These are phyloP conservation scores for Claviceps pazoutovae DNA, from an alignment of 2,329 filamentous ascomycete species.

Conservation along the genomic window DNA sequence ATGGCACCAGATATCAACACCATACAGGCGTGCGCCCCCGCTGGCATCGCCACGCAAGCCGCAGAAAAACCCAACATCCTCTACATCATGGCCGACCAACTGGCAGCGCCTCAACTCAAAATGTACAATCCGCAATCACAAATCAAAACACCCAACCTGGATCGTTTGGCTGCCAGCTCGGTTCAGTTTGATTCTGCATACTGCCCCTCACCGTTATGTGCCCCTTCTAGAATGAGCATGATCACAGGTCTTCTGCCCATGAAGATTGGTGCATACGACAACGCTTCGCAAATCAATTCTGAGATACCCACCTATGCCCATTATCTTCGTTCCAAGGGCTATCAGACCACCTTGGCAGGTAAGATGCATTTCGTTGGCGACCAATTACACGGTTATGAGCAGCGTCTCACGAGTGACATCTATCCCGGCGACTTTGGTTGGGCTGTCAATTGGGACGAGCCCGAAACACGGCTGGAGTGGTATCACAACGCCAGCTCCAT, in stretches of 20 bases:
- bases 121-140: slow-evolving; percentile 81
- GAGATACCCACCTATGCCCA: slow-evolving; percentile 87
- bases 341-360: slow-evolving; percentile 79
- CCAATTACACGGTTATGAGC: slow-evolving; percentile 87
- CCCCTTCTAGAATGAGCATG: slow-evolving; percentile 86
- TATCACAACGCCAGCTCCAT: slow-evolving; percentile 95
- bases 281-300: slow-evolving; percentile 69
- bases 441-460: slow-evolving; percentile 92
- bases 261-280: slow-evolving; percentile 85
- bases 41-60: slow-evolving; percentile 10
- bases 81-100: slow-evolving; percentile 95
- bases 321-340: slow-evolving; percentile 71
- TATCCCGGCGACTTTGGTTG: slow-evolving; percentile 91
- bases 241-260: slow-evolving; percentile 84
- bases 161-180: slow-evolving; percentile 64
- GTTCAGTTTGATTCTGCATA: slow-evolving; percentile 92
- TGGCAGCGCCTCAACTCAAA: slow-evolving; percentile 78
- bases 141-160: slow-evolving; percentile 85
- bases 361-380: slow-evolving; percentile 98
- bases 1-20: slow-evolving; percentile 69
- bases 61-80: slow-evolving; percentile 28
- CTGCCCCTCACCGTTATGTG: slow-evolving; percentile 85
- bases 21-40: slow-evolving; percentile 40
- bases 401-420: slow-evolving; percentile 84
- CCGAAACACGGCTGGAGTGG: slow-evolving; percentile 76